These are phyloP conservation scores for Helicostylum pulchrum DNA, from an alignment of 192 early-diverging fungal genomes.

Conservation along the genomic window DNA sequence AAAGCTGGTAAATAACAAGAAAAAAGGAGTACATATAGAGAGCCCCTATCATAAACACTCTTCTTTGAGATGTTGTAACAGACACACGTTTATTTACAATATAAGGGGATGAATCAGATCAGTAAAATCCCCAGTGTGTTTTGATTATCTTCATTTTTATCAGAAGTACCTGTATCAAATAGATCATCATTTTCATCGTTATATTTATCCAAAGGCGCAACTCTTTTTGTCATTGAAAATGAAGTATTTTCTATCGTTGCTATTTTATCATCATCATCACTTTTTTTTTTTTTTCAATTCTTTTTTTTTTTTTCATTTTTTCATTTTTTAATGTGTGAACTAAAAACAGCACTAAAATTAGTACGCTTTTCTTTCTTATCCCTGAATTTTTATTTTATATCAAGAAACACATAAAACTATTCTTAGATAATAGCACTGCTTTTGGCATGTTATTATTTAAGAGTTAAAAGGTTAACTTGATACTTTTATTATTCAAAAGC, in stretches of 20 bases:
- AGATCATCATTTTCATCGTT: not conserved
- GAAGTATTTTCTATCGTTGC: not conserved
- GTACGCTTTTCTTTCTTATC: too few species aligned
- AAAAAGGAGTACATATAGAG: not conserved
- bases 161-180: conserved; percentile 2
- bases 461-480: too few species aligned
- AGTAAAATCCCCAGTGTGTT: conserved; percentile 1
- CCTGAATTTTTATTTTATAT: too few species aligned
- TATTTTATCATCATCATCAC: not conserved
- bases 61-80: not conserved
- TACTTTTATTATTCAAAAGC: too few species aligned
- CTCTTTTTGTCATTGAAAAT: not conserved
- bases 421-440: too few species aligned
- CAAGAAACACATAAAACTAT: too few species aligned
- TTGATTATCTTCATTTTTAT: not conserved
- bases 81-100: not conserved
- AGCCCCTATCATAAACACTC: not conserved
- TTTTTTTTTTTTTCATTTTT: not conserved
- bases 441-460: too few species aligned
- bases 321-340: not conserved
- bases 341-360: too few species aligned
- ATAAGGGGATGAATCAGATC: not conserved
- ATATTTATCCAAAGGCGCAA: not conserved
- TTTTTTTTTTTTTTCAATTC: not conserved
- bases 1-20: not conserved